A percentile compares a stretch with the other conserved stretches of the same genome.
These are phyloP conservation scores for Citrullus colocynthis DNA, from an alignment of 306 rosid genomes.

Conservation along the genomic window DNA sequence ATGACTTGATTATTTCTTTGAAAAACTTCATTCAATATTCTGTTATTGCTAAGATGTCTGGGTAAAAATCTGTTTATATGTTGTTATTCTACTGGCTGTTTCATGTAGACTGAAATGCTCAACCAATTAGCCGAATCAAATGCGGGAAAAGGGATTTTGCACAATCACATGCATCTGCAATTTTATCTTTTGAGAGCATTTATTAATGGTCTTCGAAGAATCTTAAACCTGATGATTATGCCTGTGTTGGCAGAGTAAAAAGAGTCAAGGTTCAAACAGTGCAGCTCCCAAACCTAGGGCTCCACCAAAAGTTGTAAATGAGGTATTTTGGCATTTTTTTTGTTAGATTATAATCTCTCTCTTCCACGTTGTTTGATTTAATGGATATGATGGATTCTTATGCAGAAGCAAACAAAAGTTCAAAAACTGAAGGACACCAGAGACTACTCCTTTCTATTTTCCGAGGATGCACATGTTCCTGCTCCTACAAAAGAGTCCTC, in stretches of 20 bases:
- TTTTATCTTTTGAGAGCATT: not conserved
- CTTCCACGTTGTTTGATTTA: not conserved
- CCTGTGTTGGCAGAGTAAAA: slow-evolving; percentile 37
- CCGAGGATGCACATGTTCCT: slow-evolving; percentile 62
- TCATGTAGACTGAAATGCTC: not conserved
- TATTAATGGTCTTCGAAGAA: not conserved
- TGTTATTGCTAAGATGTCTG: not conserved
- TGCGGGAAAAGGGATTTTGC: not conserved
- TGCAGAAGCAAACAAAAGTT: slow-evolving; percentile 46
- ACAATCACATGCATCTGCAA: not conserved
- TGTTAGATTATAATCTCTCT: slow-evolving; percentile 1
- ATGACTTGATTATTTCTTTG: not conserved
- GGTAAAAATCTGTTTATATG: not conserved
- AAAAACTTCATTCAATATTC: not conserved
- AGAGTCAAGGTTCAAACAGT: slow-evolving; percentile 26
- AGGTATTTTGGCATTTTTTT: slow-evolving; percentile 36
- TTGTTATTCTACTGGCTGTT: not conserved
- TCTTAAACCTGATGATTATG: slow-evolving; percentile 19
- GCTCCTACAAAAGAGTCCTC: slow-evolving; percentile 44
- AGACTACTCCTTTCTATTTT: slow-evolving; percentile 78
- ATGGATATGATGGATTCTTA: slow-evolving; percentile 10
- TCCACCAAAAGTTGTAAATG: slow-evolving; percentile 31
- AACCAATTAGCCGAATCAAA: not conserved
- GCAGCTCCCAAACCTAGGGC: slow-evolving; percentile 31
- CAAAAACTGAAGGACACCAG: slow-evolving; percentile 70